Evolutionary conservation across 192 early-diverging fungal species (phyloP).

Genomic region (Geosiphon pyriformis): DNA sequence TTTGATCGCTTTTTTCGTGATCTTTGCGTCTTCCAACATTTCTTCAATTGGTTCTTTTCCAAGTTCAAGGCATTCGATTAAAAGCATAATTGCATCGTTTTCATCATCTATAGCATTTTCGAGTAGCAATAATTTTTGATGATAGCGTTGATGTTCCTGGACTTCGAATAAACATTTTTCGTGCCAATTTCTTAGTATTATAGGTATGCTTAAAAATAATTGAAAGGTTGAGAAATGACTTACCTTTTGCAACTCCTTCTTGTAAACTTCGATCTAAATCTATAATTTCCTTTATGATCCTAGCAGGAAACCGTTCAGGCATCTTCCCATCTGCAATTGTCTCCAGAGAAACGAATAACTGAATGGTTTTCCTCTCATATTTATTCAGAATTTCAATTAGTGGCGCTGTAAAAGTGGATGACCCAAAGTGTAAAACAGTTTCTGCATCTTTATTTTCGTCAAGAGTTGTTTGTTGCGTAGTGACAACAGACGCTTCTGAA

Average conservation of each 20-base stretch:
- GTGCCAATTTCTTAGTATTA: neutral
- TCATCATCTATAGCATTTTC: slow-evolving; percentile 39
- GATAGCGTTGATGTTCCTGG: slow-evolving; percentile 39
- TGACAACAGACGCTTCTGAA: no score
- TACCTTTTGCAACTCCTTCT: slow-evolving; percentile 38
- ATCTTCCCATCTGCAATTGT: slow-evolving; percentile 7
- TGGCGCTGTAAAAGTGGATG: no score
- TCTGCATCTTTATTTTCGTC: no score
- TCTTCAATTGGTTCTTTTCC: slow-evolving; percentile 28
- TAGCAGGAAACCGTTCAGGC: slow-evolving; percentile 21
- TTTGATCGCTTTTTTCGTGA: slow-evolving; percentile 24
- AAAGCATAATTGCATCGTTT: slow-evolving; percentile 27
- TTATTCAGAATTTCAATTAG: no score
- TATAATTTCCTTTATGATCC: slow-evolving; percentile 29
- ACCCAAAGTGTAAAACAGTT: no score
- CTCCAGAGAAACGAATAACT: no score
- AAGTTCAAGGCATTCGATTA: slow-evolving; percentile 29
- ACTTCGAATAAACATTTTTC: slow-evolving; percentile 27
- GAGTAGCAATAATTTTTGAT: slow-evolving; percentile 32
- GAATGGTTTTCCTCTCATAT: no score
- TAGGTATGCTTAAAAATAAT: neutral
- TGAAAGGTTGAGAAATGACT: neutral
- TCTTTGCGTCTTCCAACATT: slow-evolving; percentile 25
- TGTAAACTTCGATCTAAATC: slow-evolving; percentile 35
- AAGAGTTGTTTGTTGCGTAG: no score